Evolutionary conservation across 1,139 yeast genomes (phyloP), one percentile per base, ranked within the genome.

Genomic region (Maudiozyma humilis): DNA sequence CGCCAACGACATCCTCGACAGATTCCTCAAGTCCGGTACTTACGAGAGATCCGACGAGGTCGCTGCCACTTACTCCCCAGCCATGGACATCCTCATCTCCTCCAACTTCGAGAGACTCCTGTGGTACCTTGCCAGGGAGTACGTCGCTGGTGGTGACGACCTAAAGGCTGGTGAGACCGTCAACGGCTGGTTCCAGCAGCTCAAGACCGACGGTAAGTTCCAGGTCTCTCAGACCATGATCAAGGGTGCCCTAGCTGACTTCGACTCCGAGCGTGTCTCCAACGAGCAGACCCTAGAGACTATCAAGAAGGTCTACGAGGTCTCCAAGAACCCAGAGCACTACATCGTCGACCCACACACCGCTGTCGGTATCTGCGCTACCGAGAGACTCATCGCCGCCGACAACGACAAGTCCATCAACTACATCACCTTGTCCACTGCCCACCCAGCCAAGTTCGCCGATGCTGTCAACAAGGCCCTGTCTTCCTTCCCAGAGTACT

Each of bases 371-470:
- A 83, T 93, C 39, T 75, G 81, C 46, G 82, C 94, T 23, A 72
- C 93, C 32, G 74, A 82, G 55, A 72, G 80, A 53, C 72, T 76
- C 56, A 76, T 81, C 47, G 71, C 68, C 10, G 64, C 69, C 44
- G 83, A 78, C 53, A 55, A 62, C 6, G 70, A 71, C 34, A 54
- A 65, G 16, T 60, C 69, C 25, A 63, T 72, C 38, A 63, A 69
- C 44, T 86, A 86, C 63, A 74, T 91, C 42, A 85, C 96, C 4
- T 76, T 91, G 49, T 84, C 97, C 2, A 91, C 98, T 38, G 98
- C 98, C 6, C 98, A 91, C 63, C 98, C 98, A 36, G 98, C 98
- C 48, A 91, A 91, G 68, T 91, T 91, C 62, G 86, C 96, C 23
- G 96, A 88, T 51, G 98, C 95, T 43, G 98, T 91, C 16, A 83